These are phyloP conservation scores for Daldinia vernicosa DNA, from an alignment of 495 filamentous ascomycete genomes.

Conservation along the genomic window DNA sequence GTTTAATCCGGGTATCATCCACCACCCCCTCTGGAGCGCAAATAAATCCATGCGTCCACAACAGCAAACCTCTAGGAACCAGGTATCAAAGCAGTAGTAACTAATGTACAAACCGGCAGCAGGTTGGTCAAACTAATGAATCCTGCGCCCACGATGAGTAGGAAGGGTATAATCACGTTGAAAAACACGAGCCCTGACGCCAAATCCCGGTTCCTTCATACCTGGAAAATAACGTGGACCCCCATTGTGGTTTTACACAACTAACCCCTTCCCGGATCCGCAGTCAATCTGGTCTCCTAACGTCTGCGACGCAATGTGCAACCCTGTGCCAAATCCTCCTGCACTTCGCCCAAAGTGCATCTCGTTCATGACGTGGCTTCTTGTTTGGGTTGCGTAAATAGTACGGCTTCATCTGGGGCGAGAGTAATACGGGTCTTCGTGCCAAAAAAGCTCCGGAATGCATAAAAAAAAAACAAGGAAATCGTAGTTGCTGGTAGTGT, in stretches of 20 bases:
- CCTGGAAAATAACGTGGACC: constrained; percentile 28
- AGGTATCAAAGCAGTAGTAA: constrained; percentile 26
- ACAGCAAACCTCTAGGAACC: constrained; percentile 25
- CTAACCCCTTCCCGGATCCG: constrained; percentile 22
- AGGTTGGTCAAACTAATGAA: constrained; percentile 39
- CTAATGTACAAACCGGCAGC: constrained; percentile 38
- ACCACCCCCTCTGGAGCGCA: constrained; percentile 26
- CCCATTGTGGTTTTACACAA: constrained; percentile 19
- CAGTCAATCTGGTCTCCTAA: constrained; percentile 40
- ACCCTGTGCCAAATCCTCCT: constrained; percentile 7
- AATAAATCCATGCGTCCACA: constrained; percentile 3
- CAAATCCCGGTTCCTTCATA: constrained; percentile 24
- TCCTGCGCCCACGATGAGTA: constrained; percentile 23
- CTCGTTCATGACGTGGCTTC: constrained; percentile 19
- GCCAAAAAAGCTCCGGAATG: constrained; percentile 8
- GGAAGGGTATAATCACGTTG: constrained; percentile 24
- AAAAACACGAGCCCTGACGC: constrained; percentile 34
- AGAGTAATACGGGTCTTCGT: neutral
- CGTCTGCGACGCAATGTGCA: constrained; percentile 29
- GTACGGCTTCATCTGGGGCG: neutral
- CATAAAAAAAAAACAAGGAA: constrained; percentile 28
- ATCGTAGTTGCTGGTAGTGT: constrained; percentile 21
- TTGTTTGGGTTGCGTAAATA: neutral
- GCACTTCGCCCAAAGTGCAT: constrained; percentile 15
- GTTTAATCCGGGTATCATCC: constrained; percentile 27